Evolutionary conservation across 2,329 filamentous ascomycete species (phyloP).

Genomic region (Clonostachys rosea): DNA sequence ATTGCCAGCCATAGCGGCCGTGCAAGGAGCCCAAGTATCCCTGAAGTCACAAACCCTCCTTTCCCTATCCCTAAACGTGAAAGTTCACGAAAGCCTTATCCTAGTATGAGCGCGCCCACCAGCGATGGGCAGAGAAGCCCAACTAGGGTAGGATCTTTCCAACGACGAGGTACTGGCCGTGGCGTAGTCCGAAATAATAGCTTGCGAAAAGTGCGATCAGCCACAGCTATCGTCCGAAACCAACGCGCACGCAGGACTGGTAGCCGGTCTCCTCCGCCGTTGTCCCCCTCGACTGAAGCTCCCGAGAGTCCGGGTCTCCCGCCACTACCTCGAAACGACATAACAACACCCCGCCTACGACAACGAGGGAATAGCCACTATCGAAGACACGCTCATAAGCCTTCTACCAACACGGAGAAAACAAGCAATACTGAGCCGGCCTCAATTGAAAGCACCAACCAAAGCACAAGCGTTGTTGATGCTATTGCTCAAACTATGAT

Average conservation of each 20-base stretch:
- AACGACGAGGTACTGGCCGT: slow-evolving; percentile 43
- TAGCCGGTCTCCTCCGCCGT: slow-evolving; percentile 59
- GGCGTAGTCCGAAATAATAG: slow-evolving; percentile 53
- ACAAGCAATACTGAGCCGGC: slow-evolving; percentile 34
- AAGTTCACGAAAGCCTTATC: slow-evolving; percentile 73
- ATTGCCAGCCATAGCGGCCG: slow-evolving; percentile 64
- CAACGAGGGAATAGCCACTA: slow-evolving; percentile 33
- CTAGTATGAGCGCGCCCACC: slow-evolving; percentile 54
- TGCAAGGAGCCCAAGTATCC: slow-evolving; percentile 60
- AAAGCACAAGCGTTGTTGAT: slow-evolving; percentile 81
- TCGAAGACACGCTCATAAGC: slow-evolving; percentile 47
- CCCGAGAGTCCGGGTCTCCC: slow-evolving; percentile 69
- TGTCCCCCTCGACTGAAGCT: slow-evolving; percentile 63
- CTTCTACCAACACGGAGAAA: slow-evolving; percentile 55
- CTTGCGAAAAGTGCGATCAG: slow-evolving; percentile 82
- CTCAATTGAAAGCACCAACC: slow-evolving; percentile 51
- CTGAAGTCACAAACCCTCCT: slow-evolving; percentile 63
- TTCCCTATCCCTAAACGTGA: slow-evolving; percentile 89
- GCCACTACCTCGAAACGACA: slow-evolving; percentile 68
- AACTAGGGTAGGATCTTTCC: slow-evolving; percentile 54
- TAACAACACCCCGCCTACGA: slow-evolving; percentile 54
- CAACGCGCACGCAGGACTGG: slow-evolving; percentile 42
- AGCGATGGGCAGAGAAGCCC: slow-evolving; percentile 77
- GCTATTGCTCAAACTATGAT: slow-evolving; percentile 98
- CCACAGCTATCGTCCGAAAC: slow-evolving; percentile 62